Conservation (phyloP, 441 rosid species). For the Gossypium laxum region DNA sequence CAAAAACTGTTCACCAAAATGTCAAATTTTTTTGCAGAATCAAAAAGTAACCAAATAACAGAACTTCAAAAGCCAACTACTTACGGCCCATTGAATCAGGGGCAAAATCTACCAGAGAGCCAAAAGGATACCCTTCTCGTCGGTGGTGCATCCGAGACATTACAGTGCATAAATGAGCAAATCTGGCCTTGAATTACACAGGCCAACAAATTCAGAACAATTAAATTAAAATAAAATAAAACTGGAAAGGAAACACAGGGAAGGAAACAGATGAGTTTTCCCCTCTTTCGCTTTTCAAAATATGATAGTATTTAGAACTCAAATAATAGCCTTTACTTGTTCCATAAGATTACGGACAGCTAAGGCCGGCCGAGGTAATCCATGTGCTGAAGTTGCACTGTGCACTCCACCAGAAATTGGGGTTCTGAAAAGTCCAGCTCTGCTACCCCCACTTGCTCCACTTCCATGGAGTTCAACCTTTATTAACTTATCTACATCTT, state of each 20-base stretch:
- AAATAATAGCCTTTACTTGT: slow-evolving; percentile 45
- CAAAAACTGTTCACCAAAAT: neutral
- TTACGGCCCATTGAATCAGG: slow-evolving; percentile 89
- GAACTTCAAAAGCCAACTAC: slow-evolving; percentile 27
- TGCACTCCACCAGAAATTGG: slow-evolving; percentile 99
- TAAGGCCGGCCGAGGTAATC: slow-evolving; percentile 81
- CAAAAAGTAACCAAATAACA: slow-evolving; percentile 16
- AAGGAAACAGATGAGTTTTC: neutral
- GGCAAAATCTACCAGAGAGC: slow-evolving; percentile 89
- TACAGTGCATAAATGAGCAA: slow-evolving; percentile 89
- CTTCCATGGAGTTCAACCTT: slow-evolving; percentile 51
- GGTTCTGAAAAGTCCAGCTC: slow-evolving; percentile 89
- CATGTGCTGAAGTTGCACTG: slow-evolving; percentile 93
- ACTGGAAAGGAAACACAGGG: neutral
- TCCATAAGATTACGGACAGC: slow-evolving; percentile 98
- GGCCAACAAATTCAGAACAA: slow-evolving; percentile 13
- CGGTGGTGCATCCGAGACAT: slow-evolving; percentile 98
- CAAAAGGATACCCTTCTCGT: slow-evolving; percentile 94
- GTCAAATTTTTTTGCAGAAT: neutral
- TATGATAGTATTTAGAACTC: neutral
- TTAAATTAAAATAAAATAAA: neutral
- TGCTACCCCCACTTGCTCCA: slow-evolving; percentile 54
- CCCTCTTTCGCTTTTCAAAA: neutral
- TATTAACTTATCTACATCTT: slow-evolving; percentile 29
- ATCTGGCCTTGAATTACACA: slow-evolving; percentile 64